Evolutionary conservation across 352 stramenopile species (phyloP), one percentile per base, ranked within the genome.

Genomic region (Thalassiosira hispida): DNA sequence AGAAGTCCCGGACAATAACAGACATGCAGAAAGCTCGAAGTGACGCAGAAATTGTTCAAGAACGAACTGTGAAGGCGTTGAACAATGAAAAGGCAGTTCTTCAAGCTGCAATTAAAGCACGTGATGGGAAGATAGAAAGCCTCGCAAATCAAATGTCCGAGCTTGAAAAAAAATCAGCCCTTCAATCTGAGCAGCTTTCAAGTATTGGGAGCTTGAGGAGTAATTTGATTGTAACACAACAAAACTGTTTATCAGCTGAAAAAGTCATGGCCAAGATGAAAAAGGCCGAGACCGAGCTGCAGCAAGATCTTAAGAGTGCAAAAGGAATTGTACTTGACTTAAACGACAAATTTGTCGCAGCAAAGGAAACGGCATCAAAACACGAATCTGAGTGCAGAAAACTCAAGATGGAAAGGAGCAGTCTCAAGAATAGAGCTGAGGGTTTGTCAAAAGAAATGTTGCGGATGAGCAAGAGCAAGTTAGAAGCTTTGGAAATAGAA

Each of bases 81-180:
- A 81, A 82, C 33, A 93, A 93, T 70, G 88, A 93, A 78, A 91
- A 91, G 79, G 79, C 81, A 25, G 79, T 92, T n/a, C 60, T 91
- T 12, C 49, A 67, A 23, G 85, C 85, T 25, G 75, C 76, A 38
- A 73, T 93, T 31, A 84, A 92, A 49, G 80, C 81, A 20, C 62
- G 88, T 23, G 85, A 92, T 83, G 77, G 76, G 38, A 93, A 92
- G 75, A 75, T 79, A 25, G 76, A 64, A 25, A 23, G 16, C 31
- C 40, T 76, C 2, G 61, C 18, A 18, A 59, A 67, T 33, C 51
- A 72, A 69, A 62, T 84, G 40, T 53, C 67, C 4, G 57, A 68
- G 1, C 27, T 79, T 11, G 42, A 63, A 33, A 53, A 66, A 20
- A 44, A 68, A 60, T 38, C 53, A 63, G 42, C 52, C n/a, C 5